Conservation (phyloP, 768 basidiomycete genomes). For the Agrocybe praecox region DNA sequence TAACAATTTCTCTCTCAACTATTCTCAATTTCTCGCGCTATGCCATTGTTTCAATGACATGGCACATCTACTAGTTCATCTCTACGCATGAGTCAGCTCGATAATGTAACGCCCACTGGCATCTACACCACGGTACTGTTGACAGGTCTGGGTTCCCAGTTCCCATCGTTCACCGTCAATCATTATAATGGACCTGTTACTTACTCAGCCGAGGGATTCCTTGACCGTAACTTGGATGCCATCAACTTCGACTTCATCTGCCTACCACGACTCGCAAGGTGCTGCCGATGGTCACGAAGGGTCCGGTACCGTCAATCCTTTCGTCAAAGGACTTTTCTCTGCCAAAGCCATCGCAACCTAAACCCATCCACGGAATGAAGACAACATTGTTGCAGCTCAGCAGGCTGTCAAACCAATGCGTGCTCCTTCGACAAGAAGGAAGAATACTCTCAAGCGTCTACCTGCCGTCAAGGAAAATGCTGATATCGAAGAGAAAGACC, state of each 20-base stretch:
- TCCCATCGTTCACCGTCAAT: slow-evolving; percentile 86
- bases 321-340: slow-evolving; percentile 89
- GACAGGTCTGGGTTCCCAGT: slow-evolving; percentile 82
- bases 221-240: slow-evolving; percentile 86
- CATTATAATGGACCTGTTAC: slow-evolving; percentile 92
- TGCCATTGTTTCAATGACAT: too few species aligned
- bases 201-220: slow-evolving; percentile 89
- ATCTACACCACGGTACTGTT: too few species aligned
- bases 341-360: slow-evolving; percentile 89
- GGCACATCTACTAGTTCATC: too few species aligned
- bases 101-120: too few species aligned
- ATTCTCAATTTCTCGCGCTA: too few species aligned
- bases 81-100: too few species aligned
- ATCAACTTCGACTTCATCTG: slow-evolving; percentile 94
- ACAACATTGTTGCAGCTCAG: slow-evolving; percentile 93
- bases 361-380: slow-evolving; percentile 90
- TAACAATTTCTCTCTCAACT: too few species aligned
- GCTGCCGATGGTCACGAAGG: slow-evolving; percentile 60
- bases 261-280: slow-evolving; percentile 82
- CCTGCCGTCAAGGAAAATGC: slow-evolving; percentile 49
- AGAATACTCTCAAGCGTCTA: slow-evolving; percentile 69
- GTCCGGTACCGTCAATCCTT: slow-evolving; percentile 85
- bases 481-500: slow-evolving; percentile 50
- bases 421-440: slow-evolving; percentile 85
- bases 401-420: slow-evolving; percentile 95